Evolutionary conservation across 2,329 filamentous ascomycete genomes (phyloP).

Genomic region (Colletotrichum camelliae): DNA sequence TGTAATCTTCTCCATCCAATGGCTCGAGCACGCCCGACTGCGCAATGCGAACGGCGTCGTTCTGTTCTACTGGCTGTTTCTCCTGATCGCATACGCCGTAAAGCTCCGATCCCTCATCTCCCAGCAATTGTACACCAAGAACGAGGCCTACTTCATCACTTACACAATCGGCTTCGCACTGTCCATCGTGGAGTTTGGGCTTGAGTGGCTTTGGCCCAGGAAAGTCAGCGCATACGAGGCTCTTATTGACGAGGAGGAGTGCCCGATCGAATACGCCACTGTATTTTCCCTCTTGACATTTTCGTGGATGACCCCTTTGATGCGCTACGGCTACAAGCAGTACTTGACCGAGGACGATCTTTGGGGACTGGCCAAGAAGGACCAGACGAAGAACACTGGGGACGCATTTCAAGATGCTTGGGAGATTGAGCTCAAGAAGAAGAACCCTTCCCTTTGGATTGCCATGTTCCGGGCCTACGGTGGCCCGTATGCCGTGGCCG

Average conservation of each 20-base stretch:
- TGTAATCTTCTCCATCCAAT: slow-evolving; percentile 81
- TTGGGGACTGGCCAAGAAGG: slow-evolving; percentile 84
- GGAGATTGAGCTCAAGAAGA: slow-evolving; percentile 73
- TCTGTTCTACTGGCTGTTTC: slow-evolving; percentile 90
- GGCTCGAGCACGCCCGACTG: slow-evolving; percentile 83
- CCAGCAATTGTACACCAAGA: slow-evolving; percentile 71
- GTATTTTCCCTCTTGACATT: slow-evolving; percentile 95
- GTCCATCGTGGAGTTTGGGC: slow-evolving; percentile 71
- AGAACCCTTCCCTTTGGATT: slow-evolving; percentile 84
- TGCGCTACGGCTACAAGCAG: slow-evolving; percentile 91
- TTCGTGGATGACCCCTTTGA: slow-evolving; percentile 98
- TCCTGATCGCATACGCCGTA: slow-evolving; percentile 77
- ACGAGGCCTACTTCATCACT: slow-evolving; percentile 76
- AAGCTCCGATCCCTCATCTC: slow-evolving; percentile 88
- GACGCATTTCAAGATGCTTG: slow-evolving; percentile 76
- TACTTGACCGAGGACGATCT: slow-evolving; percentile 94
- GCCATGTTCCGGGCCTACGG: slow-evolving; percentile 86
- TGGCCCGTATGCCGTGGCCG: slow-evolving; percentile 80
- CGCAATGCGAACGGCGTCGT: slow-evolving; percentile 87
- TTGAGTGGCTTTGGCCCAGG: slow-evolving; percentile 91
- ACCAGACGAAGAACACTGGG: slow-evolving; percentile 79
- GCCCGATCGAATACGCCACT: slow-evolving; percentile 87
- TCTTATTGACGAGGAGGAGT: slow-evolving; percentile 65
- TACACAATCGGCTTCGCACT: slow-evolving; percentile 77
- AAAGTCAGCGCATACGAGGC: slow-evolving; percentile 66